Base-by-base conservation (phyloP, 2,329 filamentous ascomycete species). In the Pseudomassariella vexata region DNA sequence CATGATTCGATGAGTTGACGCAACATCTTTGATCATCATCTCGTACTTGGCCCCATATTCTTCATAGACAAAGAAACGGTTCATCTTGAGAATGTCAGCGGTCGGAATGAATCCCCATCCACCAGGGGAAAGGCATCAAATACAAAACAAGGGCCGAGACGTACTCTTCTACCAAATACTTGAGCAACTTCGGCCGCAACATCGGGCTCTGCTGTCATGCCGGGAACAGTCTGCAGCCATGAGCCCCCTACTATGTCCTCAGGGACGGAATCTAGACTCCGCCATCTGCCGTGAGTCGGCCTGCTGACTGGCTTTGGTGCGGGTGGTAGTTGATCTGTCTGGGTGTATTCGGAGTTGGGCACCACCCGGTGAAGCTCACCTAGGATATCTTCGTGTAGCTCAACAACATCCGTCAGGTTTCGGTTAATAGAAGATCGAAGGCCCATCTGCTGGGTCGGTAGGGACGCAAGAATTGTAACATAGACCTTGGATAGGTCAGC, bases 31-130 rank as follows among this genome's bases (percentile, higher is more conserved):
- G 28, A 83, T 78, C 67, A 95, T 84, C 44, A 87, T 70, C 45
- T 94, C 86, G 56, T 92, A 94, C 52, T 90, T 90, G 31, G 84
- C 83, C 21, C 85, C 85, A 54, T 95, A 98, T 47, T 94, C 85
- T 60, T 94, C 85, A 53, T 98, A 98, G 30, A 82, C 69, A 51
- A 85, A 83, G 60, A 96, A 92, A 0, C 79, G 78, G 38, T 76
- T 74, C 62, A 94, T 81, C 85, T 94, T 41, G 10, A 32, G 10
- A 24, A 11, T 9, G 31, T 33, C 14, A 33, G 28, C 14, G 6
- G 25, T 11, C 15, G 19, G 19, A 37, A 14, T 9, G 34, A 21
- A 29, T 12, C 16, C n/a, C n/a, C n/a, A n/a, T n/a, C n/a, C n/a
- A n/a, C n/a, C n/a, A n/a, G n/a, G n/a, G n/a, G n/a, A n/a, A n/a